A percentile compares a stretch with the other conserved stretches of the same genome.
phyloP scores from a whole-genome alignment of 352 stramenopile genomes.

The Phytophthora europaea region DNA sequence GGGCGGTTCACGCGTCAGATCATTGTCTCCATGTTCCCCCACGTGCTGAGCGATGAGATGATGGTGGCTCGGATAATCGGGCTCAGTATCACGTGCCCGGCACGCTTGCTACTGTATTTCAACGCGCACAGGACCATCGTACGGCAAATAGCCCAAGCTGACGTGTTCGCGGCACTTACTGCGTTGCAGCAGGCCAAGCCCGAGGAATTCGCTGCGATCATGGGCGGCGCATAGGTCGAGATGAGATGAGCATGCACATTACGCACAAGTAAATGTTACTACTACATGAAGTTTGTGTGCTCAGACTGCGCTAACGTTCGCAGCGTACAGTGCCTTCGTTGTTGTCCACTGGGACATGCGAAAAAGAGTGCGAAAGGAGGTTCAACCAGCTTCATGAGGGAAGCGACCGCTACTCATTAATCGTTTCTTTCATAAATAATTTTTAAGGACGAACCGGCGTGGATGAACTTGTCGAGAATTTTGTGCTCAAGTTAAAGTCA shows the following conservation, averaged over 20 bases:
- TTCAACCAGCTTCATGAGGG: background rate
- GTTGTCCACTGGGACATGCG: background rate
- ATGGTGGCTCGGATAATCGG: constrained; percentile 37
- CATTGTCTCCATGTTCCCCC: constrained; percentile 38
- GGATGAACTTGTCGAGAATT: background rate
- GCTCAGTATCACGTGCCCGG: constrained; percentile 30
- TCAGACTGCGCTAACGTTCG: too few relatives aligned
- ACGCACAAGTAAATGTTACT: background rate
- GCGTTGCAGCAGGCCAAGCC: constrained; percentile 29
- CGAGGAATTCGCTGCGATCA: constrained; percentile 33
- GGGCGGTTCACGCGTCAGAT: constrained; percentile 38
- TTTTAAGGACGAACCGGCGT: background rate
- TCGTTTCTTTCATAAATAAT: background rate
- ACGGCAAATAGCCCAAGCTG: constrained; percentile 20
- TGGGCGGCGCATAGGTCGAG: constrained; percentile 19
- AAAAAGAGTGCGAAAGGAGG: background rate
- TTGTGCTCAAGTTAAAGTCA: background rate
- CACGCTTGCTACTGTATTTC: constrained; percentile 28
- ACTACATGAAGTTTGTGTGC: background rate
- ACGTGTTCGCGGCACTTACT: constrained; percentile 23
- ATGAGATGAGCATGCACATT: background rate
- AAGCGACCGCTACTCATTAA: too few relatives aligned
- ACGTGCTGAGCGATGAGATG: constrained; percentile 34
- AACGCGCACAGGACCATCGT: constrained; percentile 27
- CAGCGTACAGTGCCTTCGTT: too few relatives aligned